A percentile compares a stretch with the other conserved stretches of the same genome.
Conservation (phyloP, 441 rosid genomes). For the Francoa sonchifolia region DNA sequence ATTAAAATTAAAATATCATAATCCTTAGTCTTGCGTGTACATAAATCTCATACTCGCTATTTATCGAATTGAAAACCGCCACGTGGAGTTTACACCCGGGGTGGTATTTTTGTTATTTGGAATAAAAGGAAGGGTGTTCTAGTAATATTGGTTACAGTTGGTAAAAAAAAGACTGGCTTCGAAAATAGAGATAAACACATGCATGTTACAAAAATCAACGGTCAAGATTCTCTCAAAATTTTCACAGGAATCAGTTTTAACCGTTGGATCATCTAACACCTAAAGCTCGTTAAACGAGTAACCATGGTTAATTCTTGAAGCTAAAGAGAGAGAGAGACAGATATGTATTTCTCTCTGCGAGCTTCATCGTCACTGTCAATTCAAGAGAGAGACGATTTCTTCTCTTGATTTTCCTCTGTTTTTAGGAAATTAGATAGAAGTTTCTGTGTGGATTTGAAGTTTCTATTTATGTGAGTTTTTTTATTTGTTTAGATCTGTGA, state of each 20-base stretch:
- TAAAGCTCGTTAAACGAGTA: conserved; percentile 10
- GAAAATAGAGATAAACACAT: conserved; percentile 57
- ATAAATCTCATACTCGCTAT: background rate
- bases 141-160: conserved; percentile 1
- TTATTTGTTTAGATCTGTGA: conserved; percentile 35
- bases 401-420: no score
- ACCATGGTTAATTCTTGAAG: background rate
- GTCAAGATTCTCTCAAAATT: conserved; percentile 27
- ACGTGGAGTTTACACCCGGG: conserved; percentile 24
- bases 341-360: conserved; percentile 13
- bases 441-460: no score
- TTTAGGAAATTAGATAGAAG: no score
- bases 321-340: no score
- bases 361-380: conserved; percentile 5
- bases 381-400: no score
- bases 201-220: conserved; percentile 51
- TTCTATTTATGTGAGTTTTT: conserved; percentile 21
- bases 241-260: conserved; percentile 5
- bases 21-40: background rate
- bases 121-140: conserved; percentile 4
- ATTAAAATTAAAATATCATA: no score
- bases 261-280: conserved; percentile 32
- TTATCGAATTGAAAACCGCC: conserved; percentile 8
- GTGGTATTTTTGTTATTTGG: conserved; percentile 25
- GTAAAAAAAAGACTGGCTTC: conserved; percentile 13